phyloP scores from a whole-genome alignment of 768 basidiomycete genomes.

The Tylopilus vinaceipallidus region DNA sequence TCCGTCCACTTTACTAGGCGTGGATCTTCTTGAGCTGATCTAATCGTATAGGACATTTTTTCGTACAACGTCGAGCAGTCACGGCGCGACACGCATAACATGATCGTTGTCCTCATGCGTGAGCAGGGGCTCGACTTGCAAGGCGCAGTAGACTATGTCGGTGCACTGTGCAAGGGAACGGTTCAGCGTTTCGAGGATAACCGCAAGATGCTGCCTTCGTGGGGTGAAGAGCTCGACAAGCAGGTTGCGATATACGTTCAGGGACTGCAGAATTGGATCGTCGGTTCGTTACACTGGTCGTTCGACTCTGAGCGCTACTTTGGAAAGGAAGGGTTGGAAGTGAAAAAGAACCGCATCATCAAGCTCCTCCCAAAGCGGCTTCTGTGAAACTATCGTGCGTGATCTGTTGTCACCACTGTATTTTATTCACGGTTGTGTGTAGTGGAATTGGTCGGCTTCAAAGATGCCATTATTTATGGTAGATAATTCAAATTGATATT shows the following conservation, averaged over 20 bases:
- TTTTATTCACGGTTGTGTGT: neutral
- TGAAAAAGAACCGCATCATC: constrained; percentile 55
- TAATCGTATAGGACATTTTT: constrained; percentile 55
- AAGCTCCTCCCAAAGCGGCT: constrained; percentile 44
- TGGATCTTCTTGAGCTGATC: neutral
- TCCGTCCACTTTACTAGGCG: neutral
- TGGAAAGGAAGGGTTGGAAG: constrained; percentile 49
- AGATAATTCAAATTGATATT: constrained; percentile 8
- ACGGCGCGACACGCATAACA: constrained; percentile 66
- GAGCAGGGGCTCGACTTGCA: constrained; percentile 57
- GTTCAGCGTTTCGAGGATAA: constrained; percentile 53
- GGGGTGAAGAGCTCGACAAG: constrained; percentile 57
- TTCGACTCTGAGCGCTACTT: constrained; percentile 71
- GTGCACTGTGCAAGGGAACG: constrained; percentile 54
- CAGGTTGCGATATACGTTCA: constrained; percentile 58
- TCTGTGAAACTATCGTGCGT: constrained; percentile 12
- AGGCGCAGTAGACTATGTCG: constrained; percentile 61
- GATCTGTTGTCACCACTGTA: neutral
- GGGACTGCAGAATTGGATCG: constrained; percentile 70
- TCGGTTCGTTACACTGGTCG: constrained; percentile 72
- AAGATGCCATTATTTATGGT: constrained; percentile 4
- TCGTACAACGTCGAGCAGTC: constrained; percentile 78
- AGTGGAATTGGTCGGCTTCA: neutral
- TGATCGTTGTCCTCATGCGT: constrained; percentile 68
- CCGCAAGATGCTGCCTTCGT: constrained; percentile 51